These are phyloP conservation scores for Tillandsia fasciculata DNA, from an alignment of 176 grass and related monocot species.

Conservation along the genomic window DNA sequence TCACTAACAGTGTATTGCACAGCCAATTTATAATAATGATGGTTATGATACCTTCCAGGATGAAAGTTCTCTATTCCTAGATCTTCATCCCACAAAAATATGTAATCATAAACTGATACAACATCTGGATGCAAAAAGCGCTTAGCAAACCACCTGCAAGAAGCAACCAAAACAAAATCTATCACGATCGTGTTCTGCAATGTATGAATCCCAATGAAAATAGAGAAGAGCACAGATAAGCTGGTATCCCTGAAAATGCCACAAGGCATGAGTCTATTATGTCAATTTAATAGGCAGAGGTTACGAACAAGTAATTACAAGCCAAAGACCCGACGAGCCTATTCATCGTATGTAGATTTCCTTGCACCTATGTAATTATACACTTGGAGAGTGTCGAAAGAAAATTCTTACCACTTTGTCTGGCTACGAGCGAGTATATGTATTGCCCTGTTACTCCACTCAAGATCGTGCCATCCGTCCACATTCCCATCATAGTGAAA, in stretches of 20 bases:
- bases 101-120: constrained; percentile 28
- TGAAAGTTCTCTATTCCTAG: constrained; percentile 13
- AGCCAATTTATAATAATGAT: background rate
- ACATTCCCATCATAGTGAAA: constrained; percentile 6
- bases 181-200: too few relatives aligned
- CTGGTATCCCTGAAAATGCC: too few relatives aligned
- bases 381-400: background rate
- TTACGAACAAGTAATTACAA: too few relatives aligned
- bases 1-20: too few relatives aligned
- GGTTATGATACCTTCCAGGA: constrained; percentile 4
- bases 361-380: too few relatives aligned
- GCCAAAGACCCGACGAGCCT: too few relatives aligned
- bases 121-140: constrained; percentile 37
- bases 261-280: too few relatives aligned
- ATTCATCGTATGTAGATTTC: too few relatives aligned
- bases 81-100: constrained; percentile 48
- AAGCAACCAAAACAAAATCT: background rate
- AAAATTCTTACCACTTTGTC: constrained; percentile 3
- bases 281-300: too few relatives aligned
- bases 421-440: background rate
- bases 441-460: background rate
- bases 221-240: too few relatives aligned
- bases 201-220: too few relatives aligned
- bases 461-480: constrained; percentile 1
- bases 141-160: constrained; percentile 43